Evolutionary conservation across 2,329 filamentous ascomycete genomes (phyloP).

Genomic region (Aspergillus novoparasiticus): DNA sequence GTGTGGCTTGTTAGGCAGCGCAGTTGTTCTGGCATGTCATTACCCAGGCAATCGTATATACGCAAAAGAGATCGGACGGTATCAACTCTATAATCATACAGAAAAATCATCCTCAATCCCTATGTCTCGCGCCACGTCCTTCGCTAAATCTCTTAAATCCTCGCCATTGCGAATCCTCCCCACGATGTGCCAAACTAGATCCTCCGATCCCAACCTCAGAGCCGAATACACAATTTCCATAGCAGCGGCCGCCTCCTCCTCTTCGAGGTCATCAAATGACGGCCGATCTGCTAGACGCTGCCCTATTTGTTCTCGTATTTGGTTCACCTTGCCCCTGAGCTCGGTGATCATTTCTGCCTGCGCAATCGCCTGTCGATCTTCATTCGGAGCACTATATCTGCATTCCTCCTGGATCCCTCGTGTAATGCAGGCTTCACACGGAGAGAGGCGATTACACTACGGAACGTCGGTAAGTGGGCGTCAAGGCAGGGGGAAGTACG

Average conservation of each 20-base stretch:
- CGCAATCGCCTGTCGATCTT: conserved; percentile 22
- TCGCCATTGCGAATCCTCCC: conserved; percentile 14
- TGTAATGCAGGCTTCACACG: conserved; percentile 20
- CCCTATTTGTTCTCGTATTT: conserved; percentile 12
- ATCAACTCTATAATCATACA: neutral
- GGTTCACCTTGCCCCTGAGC: conserved; percentile 12
- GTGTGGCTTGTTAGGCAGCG: neutral
- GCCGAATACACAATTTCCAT: conserved; percentile 18
- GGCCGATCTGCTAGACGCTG: neutral
- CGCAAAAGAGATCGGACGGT: neutral
- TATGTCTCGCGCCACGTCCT: neutral
- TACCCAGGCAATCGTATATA: neutral
- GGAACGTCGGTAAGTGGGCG: neutral
- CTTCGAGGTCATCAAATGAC: neutral
- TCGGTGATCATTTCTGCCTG: conserved; percentile 20
- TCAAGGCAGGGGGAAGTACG: neutral
- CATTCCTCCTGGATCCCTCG: conserved; percentile 18
- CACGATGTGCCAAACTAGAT: conserved; percentile 12
- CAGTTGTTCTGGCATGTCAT: neutral
- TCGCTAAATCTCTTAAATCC: conserved; percentile 9
- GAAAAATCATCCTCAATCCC: neutral
- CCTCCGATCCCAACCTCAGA: conserved; percentile 12
- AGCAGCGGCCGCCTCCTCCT: conserved; percentile 6
- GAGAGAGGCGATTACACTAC: conserved; percentile 21
- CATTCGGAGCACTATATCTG: conserved; percentile 17